These are phyloP conservation scores for Chaetomium globosum DNA, from an alignment of 2,329 filamentous ascomycete species.

Conservation along the genomic window DNA sequence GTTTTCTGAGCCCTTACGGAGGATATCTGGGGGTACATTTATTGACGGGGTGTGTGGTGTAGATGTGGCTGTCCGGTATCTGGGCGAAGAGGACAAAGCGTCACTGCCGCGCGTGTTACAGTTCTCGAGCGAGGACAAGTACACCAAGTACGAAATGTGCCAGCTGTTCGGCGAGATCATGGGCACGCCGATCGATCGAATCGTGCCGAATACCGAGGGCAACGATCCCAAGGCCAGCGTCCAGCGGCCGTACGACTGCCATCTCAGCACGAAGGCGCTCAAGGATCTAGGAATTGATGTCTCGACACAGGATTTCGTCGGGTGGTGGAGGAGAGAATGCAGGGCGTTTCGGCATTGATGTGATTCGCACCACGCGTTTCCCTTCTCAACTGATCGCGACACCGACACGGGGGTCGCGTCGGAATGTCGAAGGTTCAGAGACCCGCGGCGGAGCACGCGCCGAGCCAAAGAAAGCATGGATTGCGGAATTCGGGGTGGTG, in stretches of 20 bases:
- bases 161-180: conserved; percentile 76
- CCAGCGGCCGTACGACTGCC: conserved; percentile 83
- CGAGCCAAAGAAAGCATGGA: not conserved
- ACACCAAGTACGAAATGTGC: conserved; percentile 90
- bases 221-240: conserved; percentile 72
- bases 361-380: conserved; percentile 39
- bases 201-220: conserved; percentile 70
- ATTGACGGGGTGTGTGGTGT: conserved; percentile 3
- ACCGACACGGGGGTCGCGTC: not conserved
- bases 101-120: conserved; percentile 72
- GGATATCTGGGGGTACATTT: not conserved
- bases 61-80: conserved; percentile 74
- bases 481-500: conserved; percentile 15
- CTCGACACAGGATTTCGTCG: conserved; percentile 71
- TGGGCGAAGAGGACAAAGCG: conserved; percentile 51
- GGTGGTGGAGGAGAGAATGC: conserved; percentile 75
- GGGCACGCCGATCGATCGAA: conserved; percentile 68
- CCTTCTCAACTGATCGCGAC: conserved; percentile 1
- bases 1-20: conserved; percentile 11
- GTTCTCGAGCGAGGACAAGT: conserved; percentile 81
- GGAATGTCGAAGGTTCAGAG: conserved; percentile 9
- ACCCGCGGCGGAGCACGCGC: not conserved
- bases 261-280: conserved; percentile 75
- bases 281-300: conserved; percentile 75
- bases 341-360: conserved; percentile 59